These are phyloP conservation scores for Populus hybrid DNA, from an alignment of 441 rosid species.

Conservation along the genomic window DNA sequence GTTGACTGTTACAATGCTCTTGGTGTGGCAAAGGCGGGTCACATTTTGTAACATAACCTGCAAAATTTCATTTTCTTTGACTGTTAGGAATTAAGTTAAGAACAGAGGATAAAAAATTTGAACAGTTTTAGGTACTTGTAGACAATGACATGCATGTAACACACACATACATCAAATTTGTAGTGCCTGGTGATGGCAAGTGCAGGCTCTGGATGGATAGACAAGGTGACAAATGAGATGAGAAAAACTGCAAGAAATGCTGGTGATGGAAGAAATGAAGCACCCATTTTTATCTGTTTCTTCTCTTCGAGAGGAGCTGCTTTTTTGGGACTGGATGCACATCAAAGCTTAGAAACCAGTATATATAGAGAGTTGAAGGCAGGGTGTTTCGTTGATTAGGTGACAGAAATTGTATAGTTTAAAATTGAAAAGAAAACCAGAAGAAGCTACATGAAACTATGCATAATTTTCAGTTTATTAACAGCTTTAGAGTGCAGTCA, in stretches of 20 bases:
- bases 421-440: background rate
- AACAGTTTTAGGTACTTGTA: background rate
- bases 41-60: conserved; percentile 33
- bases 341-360: background rate
- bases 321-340: background rate
- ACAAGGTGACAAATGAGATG: conserved; percentile 21
- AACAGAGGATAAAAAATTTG: background rate
- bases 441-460: background rate
- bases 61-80: background rate
- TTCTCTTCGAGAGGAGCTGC: background rate
- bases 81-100: too few relatives aligned
- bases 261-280: conserved; percentile 22
- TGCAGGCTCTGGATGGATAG: conserved; percentile 18
- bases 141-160: background rate
- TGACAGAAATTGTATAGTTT: background rate
- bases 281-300: conserved; percentile 29
- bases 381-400: background rate
- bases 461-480: background rate
- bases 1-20: conserved; percentile 32
- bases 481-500: conserved; percentile 22
- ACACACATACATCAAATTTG: conserved; percentile 6
- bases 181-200: conserved; percentile 31
- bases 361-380: background rate
- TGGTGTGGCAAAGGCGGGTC: conserved; percentile 39
- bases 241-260: conserved; percentile 20